Base-by-base conservation (phyloP, 2,329 filamentous ascomycete species). In the Talaromyces sp. region DNA sequence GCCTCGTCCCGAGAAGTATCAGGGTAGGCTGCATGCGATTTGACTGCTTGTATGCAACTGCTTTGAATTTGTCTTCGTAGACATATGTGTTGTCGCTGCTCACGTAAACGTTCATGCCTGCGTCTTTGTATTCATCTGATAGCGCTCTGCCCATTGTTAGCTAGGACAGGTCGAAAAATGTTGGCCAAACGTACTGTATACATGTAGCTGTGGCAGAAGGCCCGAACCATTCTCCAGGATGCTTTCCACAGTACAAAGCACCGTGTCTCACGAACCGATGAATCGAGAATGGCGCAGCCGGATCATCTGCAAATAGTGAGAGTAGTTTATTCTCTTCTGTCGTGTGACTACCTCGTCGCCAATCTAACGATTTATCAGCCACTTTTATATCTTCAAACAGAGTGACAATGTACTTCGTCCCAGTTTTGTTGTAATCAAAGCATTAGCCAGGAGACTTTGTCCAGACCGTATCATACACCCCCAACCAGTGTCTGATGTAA, bases 391-490 rank as follows among this genome's bases (percentile, higher is more conserved):
- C 14, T 9, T 9, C 21, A 9, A 3, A 28, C 7, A 25, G 8
- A 28, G 14, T 9, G 16, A 60, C 23, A 33, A 37, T 25, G 66
- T 82, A 92, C 91, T 89, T 83, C 95, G 86, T 21, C 95, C 93
- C 23, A 97, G 79, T 42, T 84, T 82, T 55, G 93, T 79, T 61
- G 90, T 83, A 18, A 86, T 78, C 69, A 98, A 81, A 1, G 93
- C 84, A 76, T 98, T 99, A 50, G 93, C 93, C 46, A 99, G 81
- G 28, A 99, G 82, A 71, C 91, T 93, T 79, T 99, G 95, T 3
- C 95, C 95, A 5, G 93, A 97, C 64, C 95, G 84, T 69, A 99
- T 98, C 95, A 99, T 99, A 73, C 95, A 99, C 0, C 95, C 95
- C 92, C 96, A 99, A 58, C 95, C 95, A 9, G 91, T 93, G 74